These are phyloP conservation scores for Arctium minus DNA, from an alignment of 129 eudicot species.

Conservation along the genomic window DNA sequence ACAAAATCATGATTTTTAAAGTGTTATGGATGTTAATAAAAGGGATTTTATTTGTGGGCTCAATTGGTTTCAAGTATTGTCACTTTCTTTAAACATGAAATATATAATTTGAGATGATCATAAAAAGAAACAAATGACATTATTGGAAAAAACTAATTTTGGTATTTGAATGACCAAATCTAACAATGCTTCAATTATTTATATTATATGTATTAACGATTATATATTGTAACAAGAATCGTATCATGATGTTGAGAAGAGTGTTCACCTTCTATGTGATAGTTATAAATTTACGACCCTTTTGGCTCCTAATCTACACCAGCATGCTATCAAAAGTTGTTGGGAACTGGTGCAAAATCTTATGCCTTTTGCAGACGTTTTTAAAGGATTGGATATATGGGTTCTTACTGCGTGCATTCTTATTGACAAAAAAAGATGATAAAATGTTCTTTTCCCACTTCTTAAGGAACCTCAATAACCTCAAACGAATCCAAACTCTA, in stretches of 20 bases:
- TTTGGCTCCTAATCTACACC: neutral
- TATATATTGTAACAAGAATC: neutral
- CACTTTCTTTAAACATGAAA: constrained; percentile 15
- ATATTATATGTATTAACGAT: neutral
- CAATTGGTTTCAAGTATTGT: constrained; percentile 16
- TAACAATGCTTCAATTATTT: neutral
- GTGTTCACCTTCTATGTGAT: neutral
- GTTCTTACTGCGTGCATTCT: neutral
- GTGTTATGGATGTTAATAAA: constrained; percentile 1
- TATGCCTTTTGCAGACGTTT: neutral
- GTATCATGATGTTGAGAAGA: neutral
- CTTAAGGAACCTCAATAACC: neutral
- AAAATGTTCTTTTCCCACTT: neutral
- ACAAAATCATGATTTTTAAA: constrained; percentile 15
- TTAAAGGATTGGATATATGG: neutral
- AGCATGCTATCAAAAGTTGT: neutral
- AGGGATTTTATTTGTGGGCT: constrained; percentile 21
- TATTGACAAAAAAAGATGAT: neutral
- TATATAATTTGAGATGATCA: neutral
- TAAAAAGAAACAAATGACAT: neutral
- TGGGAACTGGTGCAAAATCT: neutral
- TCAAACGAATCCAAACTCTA: neutral
- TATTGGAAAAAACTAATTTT: neutral
- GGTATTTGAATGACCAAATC: neutral
- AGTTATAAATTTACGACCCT: neutral